Conservation (phyloP, 2,329 filamentous ascomycete genomes). For the Colletotrichum agaves region DNA sequence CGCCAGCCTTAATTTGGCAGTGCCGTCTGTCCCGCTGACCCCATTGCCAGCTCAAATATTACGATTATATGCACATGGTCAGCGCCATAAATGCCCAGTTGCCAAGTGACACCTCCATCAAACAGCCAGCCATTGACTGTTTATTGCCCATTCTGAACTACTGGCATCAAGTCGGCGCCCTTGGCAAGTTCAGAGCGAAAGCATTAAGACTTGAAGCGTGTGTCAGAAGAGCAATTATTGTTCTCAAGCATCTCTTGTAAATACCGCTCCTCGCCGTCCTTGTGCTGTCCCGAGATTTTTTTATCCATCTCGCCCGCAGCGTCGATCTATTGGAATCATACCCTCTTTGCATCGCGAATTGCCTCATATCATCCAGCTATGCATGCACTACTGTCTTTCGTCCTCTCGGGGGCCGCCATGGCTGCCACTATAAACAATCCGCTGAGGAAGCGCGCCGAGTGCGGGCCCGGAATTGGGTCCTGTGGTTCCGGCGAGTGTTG, state of each 20-base stretch:
- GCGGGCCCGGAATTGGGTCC: slow-evolving; percentile 49
- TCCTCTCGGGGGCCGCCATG: slow-evolving; percentile 31
- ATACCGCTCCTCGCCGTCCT: slow-evolving; percentile 26
- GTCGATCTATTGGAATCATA: slow-evolving; percentile 33
- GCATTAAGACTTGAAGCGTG: neutral
- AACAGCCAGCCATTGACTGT: neutral
- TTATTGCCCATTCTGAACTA: slow-evolving; percentile 2
- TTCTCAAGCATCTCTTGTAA: slow-evolving; percentile 21
- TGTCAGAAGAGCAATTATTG: neutral
- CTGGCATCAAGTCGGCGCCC: slow-evolving; percentile 6
- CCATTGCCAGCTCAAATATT: neutral
- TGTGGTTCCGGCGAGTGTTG: slow-evolving; percentile 49
- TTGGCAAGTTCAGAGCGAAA: slow-evolving; percentile 19
- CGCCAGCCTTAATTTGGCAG: slow-evolving; percentile 1
- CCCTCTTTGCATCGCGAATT: slow-evolving; percentile 20
- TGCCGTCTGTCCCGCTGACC: slow-evolving; percentile 22
- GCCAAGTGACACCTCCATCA: slow-evolving; percentile 17
- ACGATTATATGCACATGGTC: slow-evolving; percentile 22
- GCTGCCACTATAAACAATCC: slow-evolving; percentile 32
- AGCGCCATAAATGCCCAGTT: slow-evolving; percentile 20
- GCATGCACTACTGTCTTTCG: slow-evolving; percentile 30
- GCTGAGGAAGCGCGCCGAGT: slow-evolving; percentile 40
- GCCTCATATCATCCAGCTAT: slow-evolving; percentile 21
- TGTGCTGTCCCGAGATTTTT: neutral
- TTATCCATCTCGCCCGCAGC: slow-evolving; percentile 22